Base-by-base conservation (phyloP, 2,329 filamentous ascomycete species). In the Aspergillus oerlinghausenensis region DNA sequence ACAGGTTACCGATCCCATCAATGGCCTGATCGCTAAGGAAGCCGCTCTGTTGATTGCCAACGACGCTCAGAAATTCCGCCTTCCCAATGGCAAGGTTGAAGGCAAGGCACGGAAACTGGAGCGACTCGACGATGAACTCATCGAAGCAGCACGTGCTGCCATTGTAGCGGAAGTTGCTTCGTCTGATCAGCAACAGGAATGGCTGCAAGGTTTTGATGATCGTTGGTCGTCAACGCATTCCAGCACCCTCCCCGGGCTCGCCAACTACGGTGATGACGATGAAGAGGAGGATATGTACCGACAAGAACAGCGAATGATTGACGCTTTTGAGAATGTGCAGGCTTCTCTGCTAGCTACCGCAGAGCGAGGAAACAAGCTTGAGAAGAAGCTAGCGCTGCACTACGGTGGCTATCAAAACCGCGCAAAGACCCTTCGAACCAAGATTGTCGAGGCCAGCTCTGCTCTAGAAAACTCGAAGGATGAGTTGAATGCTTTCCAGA, bases 331-430 rank as follows among this genome's bases (percentile, higher is more conserved):
- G 60, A 82, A 81, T 49, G 83, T 92, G 1, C 89, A 94, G 73
- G 84, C 89, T 49, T 80, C 83, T 7, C 88, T 96, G 60, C 82
- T 89, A 64, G 78, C 82, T 2, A 85, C 86, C 0, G 94, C 92
- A 2, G 87, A 93, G 65, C 83, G 87, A 56, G 90, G 89, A 54
- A 90, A 91, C 70, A 95, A 93, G 74, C 79, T 96, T 1, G 92
- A 97, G 75, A 96, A 96, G 83, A 97, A 94, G 75, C 83, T 99
- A n/a, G 81, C 82, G 0, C 80, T 96, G 54, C 88, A 94, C 66
- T 85, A 96, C 2, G 92, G 92, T 25, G 94, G 94, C 14, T 99
- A 99, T 75, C 87, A 92, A 71, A 87, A 92, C 64, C 88, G 94
- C 32, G 86, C 90, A 35, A 92, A 92, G 73, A 86, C 85, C 64